Conservation (phyloP, 2,329 filamentous ascomycete species). For the Ceratocystis cubensis region DNA sequence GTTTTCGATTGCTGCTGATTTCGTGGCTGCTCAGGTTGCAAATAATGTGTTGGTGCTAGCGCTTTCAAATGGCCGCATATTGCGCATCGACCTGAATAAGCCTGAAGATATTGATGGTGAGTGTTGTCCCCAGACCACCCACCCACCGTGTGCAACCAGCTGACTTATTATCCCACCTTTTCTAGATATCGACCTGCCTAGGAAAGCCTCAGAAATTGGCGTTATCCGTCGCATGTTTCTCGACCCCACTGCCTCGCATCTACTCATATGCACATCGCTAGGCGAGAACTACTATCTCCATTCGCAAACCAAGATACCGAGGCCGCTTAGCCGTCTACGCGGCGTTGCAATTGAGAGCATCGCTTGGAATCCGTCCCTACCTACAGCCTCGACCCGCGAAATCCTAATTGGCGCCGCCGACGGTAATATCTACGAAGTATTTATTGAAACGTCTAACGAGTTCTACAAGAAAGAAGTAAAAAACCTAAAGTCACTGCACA, state of each 20-base stretch:
- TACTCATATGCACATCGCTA: conserved; percentile 79
- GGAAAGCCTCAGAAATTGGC: conserved; percentile 80
- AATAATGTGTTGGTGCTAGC: conserved; percentile 94
- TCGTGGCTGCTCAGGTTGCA: conserved; percentile 89
- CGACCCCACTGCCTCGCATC: conserved; percentile 88
- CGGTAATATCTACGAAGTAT: conserved; percentile 88
- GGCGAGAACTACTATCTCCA: conserved; percentile 98
- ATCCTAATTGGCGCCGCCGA: conserved; percentile 87
- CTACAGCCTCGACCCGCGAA: conserved; percentile 86
- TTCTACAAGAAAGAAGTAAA: conserved; percentile 94
- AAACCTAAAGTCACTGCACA: conserved; percentile 74
- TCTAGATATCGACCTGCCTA: conserved; percentile 88
- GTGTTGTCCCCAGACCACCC: conserved; percentile 18
- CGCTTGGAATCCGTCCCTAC: conserved; percentile 87
- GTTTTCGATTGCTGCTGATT: conserved; percentile 88
- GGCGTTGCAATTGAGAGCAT: conserved; percentile 79
- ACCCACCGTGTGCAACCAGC: too few species aligned
- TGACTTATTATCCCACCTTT: background rate
- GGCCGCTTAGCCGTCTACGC: conserved; percentile 67
- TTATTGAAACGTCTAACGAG: conserved; percentile 85
- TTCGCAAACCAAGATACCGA: conserved; percentile 80
- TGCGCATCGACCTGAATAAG: conserved; percentile 86
- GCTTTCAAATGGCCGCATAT: conserved; percentile 78
- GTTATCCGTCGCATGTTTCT: conserved; percentile 94
- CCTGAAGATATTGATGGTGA: conserved; percentile 87